Percentiles rank a stretch among this genome's conserved stretches.
These are phyloP conservation scores for Aspergillus brasiliensis DNA, from an alignment of 2,329 filamentous ascomycete genomes.

Conservation along the genomic window DNA sequence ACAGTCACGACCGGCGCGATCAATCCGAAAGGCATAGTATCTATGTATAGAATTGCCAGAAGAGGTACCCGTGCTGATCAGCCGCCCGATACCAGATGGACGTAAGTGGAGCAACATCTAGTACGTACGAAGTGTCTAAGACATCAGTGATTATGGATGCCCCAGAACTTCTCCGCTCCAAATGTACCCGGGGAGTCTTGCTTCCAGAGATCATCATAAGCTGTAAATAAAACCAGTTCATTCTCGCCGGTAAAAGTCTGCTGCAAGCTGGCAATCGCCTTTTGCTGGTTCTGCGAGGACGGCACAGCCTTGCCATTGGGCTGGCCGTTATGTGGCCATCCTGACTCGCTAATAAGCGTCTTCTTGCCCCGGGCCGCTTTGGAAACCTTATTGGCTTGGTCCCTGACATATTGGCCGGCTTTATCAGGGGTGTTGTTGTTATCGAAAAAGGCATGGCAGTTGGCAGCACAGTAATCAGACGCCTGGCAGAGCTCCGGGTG, in stretches of 20 bases:
- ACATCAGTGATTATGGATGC: constrained; percentile 47
- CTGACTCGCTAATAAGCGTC: constrained; percentile 77
- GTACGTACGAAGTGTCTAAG: constrained; percentile 1
- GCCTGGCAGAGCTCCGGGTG: constrained; percentile 70
- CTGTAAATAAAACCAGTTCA: constrained; percentile 70
- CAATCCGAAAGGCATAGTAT: background rate
- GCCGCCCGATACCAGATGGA: background rate
- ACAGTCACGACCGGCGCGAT: background rate
- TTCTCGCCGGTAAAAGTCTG: constrained; percentile 52
- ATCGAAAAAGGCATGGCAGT: constrained; percentile 85
- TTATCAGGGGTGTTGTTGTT: constrained; percentile 58
- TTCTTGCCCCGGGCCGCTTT: constrained; percentile 57
- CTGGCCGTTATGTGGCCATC: constrained; percentile 74
- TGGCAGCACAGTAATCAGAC: constrained; percentile 78
- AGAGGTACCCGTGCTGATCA: background rate
- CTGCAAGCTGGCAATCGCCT: constrained; percentile 68
- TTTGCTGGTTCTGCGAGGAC: constrained; percentile 64
- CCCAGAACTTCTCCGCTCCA: constrained; percentile 77
- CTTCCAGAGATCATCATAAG: constrained; percentile 83
- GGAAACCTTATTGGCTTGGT: constrained; percentile 54
- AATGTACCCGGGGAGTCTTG: constrained; percentile 62
- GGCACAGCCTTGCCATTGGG: constrained; percentile 71
- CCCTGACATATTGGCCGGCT: constrained; percentile 68
- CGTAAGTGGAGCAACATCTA: background rate
- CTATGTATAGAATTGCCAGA: constrained; percentile 1